Evolutionary conservation across 2,329 filamentous ascomycete species (phyloP).

Genomic region (Dactylellina parvicollis): DNA sequence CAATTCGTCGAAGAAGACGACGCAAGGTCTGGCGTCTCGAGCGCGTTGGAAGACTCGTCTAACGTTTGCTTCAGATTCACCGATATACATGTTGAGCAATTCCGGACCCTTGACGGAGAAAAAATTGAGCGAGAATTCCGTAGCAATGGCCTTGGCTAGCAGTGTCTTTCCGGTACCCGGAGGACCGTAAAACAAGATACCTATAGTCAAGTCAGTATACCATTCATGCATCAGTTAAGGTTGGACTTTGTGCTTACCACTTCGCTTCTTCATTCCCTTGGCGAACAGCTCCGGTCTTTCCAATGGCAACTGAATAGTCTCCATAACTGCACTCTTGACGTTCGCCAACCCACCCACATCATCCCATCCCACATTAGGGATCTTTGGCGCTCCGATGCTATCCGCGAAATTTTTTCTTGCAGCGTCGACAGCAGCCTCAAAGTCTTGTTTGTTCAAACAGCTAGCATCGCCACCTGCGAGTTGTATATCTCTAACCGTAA

Average conservation of each 20-base stretch:
- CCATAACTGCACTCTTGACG: slow-evolving; percentile 95
- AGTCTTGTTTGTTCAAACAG: slow-evolving; percentile 82
- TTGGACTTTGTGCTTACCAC: slow-evolving; percentile 64
- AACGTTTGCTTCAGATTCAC: slow-evolving; percentile 91
- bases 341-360: slow-evolving; percentile 93
- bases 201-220: slow-evolving; percentile 11
- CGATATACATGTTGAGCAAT: slow-evolving; percentile 94
- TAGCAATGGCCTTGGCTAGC: slow-evolving; percentile 91
- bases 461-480: slow-evolving; percentile 84
- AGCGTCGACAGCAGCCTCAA: slow-evolving; percentile 91
- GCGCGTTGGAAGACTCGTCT: slow-evolving; percentile 88
- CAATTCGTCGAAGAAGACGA: slow-evolving; percentile 92
- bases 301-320: slow-evolving; percentile 93
- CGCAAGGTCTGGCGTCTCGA: slow-evolving; percentile 83
- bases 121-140: slow-evolving; percentile 93
- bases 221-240: neutral
- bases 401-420: slow-evolving; percentile 98
- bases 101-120: slow-evolving; percentile 93
- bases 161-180: slow-evolving; percentile 91
- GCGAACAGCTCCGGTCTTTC: slow-evolving; percentile 93
- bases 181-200: slow-evolving; percentile 87
- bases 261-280: slow-evolving; percentile 97
- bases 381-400: slow-evolving; percentile 95
- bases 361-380: slow-evolving; percentile 95
- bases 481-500: slow-evolving; percentile 83